Evolutionary conservation across 805 yeast genomes (phyloP).

Genomic region (Kodamaea leandrae): DNA sequence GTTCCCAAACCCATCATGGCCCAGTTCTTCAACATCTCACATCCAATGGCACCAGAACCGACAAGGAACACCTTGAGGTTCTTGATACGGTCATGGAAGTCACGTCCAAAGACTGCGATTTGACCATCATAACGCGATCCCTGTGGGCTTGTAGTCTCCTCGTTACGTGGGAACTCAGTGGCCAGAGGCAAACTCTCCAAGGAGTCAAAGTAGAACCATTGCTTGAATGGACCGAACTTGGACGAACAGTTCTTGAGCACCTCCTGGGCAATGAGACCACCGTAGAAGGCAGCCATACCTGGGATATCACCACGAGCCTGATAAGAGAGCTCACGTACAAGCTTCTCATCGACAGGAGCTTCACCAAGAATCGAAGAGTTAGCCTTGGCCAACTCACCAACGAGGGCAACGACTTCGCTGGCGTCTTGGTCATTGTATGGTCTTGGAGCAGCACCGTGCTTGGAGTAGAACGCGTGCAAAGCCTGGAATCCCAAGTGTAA

Average conservation of each 20-base stretch:
- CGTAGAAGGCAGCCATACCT: slow-evolving; percentile 82
- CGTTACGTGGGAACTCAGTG: slow-evolving; percentile 58
- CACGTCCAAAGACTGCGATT: slow-evolving; percentile 88
- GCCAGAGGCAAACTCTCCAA: slow-evolving; percentile 80
- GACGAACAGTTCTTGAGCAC: slow-evolving; percentile 94
- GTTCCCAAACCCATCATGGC: slow-evolving; percentile 94
- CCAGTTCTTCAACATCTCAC: slow-evolving; percentile 98
- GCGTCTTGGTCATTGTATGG: slow-evolving; percentile 79
- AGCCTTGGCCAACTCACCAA: slow-evolving; percentile 56
- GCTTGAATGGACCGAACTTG: slow-evolving; percentile 90
- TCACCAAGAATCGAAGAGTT: slow-evolving; percentile 56
- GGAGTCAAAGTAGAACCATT: slow-evolving; percentile 90
- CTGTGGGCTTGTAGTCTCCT: slow-evolving; percentile 68
- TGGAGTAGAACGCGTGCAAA: slow-evolving; percentile 65
- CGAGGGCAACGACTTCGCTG: slow-evolving; percentile 56
- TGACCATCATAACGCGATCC: slow-evolving; percentile 90
- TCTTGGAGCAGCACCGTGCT: slow-evolving; percentile 69
- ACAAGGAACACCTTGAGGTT: slow-evolving; percentile 85
- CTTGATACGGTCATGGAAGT: slow-evolving; percentile 68
- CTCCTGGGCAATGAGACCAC: slow-evolving; percentile 96
- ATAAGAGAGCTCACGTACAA: slow-evolving; percentile 70
- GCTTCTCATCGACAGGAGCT: slow-evolving; percentile 53
- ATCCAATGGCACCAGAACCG: slow-evolving; percentile 98
- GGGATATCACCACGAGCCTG: slow-evolving; percentile 93
- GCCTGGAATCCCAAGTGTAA: slow-evolving; percentile 92